Evolutionary conservation across 805 yeast species (phyloP).

Genomic region (Kodamaea jinghongensis): DNA sequence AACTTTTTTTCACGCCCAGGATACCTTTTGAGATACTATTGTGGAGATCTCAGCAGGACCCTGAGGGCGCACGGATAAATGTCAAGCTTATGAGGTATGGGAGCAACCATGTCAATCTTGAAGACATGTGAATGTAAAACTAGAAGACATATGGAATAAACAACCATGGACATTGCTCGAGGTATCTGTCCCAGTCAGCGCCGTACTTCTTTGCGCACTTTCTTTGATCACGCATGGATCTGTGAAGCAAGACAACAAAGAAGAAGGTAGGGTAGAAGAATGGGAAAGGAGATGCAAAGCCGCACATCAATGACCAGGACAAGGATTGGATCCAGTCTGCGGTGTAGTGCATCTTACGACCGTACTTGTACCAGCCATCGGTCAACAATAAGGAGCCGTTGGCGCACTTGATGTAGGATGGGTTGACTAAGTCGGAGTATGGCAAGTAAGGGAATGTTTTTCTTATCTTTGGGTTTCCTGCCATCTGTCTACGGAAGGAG

Average conservation of each 20-base stretch:
- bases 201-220: slow-evolving; percentile 90
- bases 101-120: too few species aligned
- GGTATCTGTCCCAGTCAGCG: slow-evolving; percentile 86
- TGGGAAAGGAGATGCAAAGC: slow-evolving; percentile 83
- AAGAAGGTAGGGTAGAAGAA: slow-evolving; percentile 96
- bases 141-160: slow-evolving; percentile 85
- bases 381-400: slow-evolving; percentile 82
- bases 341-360: slow-evolving; percentile 92
- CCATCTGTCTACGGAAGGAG: slow-evolving; percentile 76
- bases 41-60: too few species aligned
- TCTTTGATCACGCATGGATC: slow-evolving; percentile 82
- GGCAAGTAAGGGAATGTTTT: slow-evolving; percentile 94
- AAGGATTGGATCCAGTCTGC: slow-evolving; percentile 88
- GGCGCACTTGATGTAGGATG: slow-evolving; percentile 78
- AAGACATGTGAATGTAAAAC: slow-evolving; percentile 6
- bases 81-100: too few species aligned
- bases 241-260: slow-evolving; percentile 80
- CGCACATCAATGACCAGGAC: slow-evolving; percentile 91
- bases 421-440: slow-evolving; percentile 75
- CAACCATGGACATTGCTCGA: slow-evolving; percentile 83
- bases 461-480: slow-evolving; percentile 75
- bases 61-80: too few species aligned
- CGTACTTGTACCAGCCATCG: slow-evolving; percentile 93
- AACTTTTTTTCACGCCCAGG: too few species aligned
- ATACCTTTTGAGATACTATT: too few species aligned